These are phyloP conservation scores for Penicillium occitanis DNA, from an alignment of 2,329 filamentous ascomycete genomes.

Conservation along the genomic window DNA sequence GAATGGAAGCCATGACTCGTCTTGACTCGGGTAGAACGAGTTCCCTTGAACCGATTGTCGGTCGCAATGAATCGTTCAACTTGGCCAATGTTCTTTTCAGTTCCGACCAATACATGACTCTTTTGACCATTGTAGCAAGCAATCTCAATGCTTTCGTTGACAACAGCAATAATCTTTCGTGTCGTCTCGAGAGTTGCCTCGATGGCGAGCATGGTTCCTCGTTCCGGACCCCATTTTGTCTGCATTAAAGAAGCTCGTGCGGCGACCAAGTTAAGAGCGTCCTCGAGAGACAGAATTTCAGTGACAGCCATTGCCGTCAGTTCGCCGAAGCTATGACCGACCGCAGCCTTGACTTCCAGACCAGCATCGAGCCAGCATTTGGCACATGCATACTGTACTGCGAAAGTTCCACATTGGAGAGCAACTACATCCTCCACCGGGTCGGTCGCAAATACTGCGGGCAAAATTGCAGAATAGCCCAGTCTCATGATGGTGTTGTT, in stretches of 20 bases:
- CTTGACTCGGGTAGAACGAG: conserved; percentile 6
- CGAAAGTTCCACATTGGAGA: not conserved
- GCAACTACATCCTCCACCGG: not conserved
- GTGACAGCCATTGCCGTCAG: conserved; percentile 23
- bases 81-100: conserved; percentile 12
- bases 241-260: conserved; percentile 35
- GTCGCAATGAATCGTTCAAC: conserved; percentile 18
- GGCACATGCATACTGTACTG: conserved; percentile 12
- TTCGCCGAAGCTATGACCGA: conserved; percentile 25
- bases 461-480: not conserved
- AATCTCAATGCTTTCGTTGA: conserved; percentile 30
- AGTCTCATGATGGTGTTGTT: not conserved
- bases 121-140: conserved; percentile 29
- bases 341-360: not conserved
- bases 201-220: conserved; percentile 36
- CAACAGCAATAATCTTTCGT: conserved; percentile 5
- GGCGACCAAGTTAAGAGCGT: conserved; percentile 33
- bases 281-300: conserved; percentile 21
- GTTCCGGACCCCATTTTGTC: conserved; percentile 34
- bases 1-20: conserved; percentile 19
- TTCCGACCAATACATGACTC: conserved; percentile 28
- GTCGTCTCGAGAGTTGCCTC: conserved; percentile 26
- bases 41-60: not conserved
- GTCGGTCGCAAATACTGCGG: not conserved
- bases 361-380: conserved; percentile 4